These are phyloP conservation scores for Hebeloma cylindrosporum DNA, from an alignment of 768 basidiomycete species.

Conservation along the genomic window DNA sequence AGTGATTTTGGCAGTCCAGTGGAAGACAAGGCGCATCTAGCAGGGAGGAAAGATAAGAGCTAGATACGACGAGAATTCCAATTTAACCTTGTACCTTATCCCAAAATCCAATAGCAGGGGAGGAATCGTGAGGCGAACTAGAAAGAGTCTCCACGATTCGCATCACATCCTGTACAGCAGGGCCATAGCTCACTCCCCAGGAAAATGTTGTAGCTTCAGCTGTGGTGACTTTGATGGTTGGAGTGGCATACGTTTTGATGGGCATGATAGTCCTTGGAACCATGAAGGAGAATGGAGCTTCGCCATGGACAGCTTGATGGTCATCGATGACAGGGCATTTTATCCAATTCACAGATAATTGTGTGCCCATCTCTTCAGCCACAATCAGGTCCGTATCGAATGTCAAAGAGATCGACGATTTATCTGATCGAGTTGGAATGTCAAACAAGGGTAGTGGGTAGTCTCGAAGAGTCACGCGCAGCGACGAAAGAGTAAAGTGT, in stretches of 20 bases:
- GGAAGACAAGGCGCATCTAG: conserved; percentile 75
- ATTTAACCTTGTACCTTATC: too few relatives aligned
- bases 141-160: conserved; percentile 79
- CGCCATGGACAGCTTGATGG: conserved; percentile 50
- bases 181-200: conserved; percentile 88
- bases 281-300: conserved; percentile 52
- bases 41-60: conserved; percentile 3
- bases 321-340: conserved; percentile 62
- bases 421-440: conserved; percentile 52
- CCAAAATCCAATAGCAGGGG: conserved; percentile 89
- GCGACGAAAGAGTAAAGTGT: conserved; percentile 60
- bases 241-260: conserved; percentile 87
- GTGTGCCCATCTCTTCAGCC: conserved; percentile 81
- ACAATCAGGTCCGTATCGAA: conserved; percentile 81
- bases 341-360: conserved; percentile 69
- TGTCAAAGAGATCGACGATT: conserved; percentile 47
- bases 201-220: conserved; percentile 68
- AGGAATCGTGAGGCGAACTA: conserved; percentile 75
- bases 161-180: conserved; percentile 85
- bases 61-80: conserved; percentile 18
- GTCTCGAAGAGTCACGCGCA: conserved; percentile 71
- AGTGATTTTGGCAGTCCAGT: conserved; percentile 71
- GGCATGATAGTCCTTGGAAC: conserved; percentile 95
- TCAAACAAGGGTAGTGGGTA: conserved; percentile 86
- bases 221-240: conserved; percentile 66